phyloP scores from a whole-genome alignment of 116 monocot species.

The Dioscorea cayenensis region DNA sequence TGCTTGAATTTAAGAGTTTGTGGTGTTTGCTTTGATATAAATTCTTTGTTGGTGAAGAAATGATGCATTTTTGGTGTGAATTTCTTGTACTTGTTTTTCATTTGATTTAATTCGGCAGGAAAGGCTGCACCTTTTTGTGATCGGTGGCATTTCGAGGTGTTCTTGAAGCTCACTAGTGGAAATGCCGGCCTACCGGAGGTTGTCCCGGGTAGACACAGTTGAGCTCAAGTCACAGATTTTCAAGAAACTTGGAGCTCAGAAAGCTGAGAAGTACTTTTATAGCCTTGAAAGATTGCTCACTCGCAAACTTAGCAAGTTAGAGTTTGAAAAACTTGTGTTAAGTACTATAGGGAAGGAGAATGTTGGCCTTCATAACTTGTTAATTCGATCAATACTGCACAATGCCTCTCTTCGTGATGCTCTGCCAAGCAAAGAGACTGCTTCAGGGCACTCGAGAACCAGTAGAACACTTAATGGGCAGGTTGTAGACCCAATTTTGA shows the following conservation, averaged over 20 bases:
- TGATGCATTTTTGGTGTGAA: too few relatives aligned
- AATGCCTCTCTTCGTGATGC: constrained; percentile 57
- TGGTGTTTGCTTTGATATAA: too few relatives aligned
- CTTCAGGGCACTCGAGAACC: constrained; percentile 48
- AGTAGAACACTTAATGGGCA: constrained; percentile 41
- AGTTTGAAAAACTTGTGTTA: constrained; percentile 56
- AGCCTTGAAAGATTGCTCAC: constrained; percentile 55
- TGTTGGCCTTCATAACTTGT: constrained; percentile 64
- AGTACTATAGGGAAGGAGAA: constrained; percentile 69
- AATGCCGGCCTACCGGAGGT: constrained; percentile 42
- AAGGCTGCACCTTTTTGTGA: too few relatives aligned
- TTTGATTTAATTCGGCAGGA: background rate
- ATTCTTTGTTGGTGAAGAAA: too few relatives aligned
- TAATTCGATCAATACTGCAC: constrained; percentile 61
- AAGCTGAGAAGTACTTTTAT: constrained; percentile 66
- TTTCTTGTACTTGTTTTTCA: background rate
- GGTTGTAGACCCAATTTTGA: constrained; percentile 20
- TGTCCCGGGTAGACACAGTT: constrained; percentile 44
- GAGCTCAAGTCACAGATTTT: constrained; percentile 64
- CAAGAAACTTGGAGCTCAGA: constrained; percentile 58
- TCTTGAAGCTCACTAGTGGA: background rate
- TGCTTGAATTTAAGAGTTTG: too few relatives aligned
- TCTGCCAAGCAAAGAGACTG: constrained; percentile 42
- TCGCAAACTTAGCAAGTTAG: constrained; percentile 58
- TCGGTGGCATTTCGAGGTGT: too few relatives aligned